These are phyloP conservation scores for Fusarium sulawesiense DNA, from an alignment of 2,329 filamentous ascomycete species.

Conservation along the genomic window DNA sequence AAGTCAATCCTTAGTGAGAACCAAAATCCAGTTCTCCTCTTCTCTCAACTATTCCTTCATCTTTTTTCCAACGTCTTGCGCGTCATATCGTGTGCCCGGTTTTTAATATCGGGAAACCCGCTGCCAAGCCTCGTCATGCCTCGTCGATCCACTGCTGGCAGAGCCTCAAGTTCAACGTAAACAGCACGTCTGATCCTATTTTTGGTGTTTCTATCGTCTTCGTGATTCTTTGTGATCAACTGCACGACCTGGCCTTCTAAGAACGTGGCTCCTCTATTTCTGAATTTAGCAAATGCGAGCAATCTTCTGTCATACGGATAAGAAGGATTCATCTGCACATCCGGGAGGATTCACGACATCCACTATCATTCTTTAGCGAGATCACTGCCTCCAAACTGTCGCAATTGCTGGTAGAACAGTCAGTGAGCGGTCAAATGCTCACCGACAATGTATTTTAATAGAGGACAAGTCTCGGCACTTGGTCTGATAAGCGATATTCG, in stretches of 20 bases:
- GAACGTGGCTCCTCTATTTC: background rate
- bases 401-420: background rate
- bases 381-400: slow-evolving; percentile 1
- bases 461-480: background rate
- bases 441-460: background rate
- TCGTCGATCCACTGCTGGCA: slow-evolving; percentile 7
- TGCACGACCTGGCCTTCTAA: background rate
- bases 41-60: background rate
- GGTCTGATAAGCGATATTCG: background rate
- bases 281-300: background rate
- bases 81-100: slow-evolving; percentile 1
- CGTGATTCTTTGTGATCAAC: background rate
- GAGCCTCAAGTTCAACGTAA: slow-evolving; percentile 18
- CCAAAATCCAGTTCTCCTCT: background rate
- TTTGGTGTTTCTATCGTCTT: slow-evolving; percentile 3
- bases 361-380: background rate
- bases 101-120: background rate
- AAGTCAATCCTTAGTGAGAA: background rate
- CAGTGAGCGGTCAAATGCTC: background rate
- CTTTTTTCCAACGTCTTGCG: background rate
- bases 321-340: background rate
- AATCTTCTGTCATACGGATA: background rate
- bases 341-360: background rate
- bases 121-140: slow-evolving; percentile 10
- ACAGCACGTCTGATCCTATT: slow-evolving; percentile 8